A percentile compares a stretch with the other conserved stretches of the same genome.
phyloP scores from a whole-genome alignment of 495 filamentous ascomycete species.

The Penicillium desertorum region DNA sequence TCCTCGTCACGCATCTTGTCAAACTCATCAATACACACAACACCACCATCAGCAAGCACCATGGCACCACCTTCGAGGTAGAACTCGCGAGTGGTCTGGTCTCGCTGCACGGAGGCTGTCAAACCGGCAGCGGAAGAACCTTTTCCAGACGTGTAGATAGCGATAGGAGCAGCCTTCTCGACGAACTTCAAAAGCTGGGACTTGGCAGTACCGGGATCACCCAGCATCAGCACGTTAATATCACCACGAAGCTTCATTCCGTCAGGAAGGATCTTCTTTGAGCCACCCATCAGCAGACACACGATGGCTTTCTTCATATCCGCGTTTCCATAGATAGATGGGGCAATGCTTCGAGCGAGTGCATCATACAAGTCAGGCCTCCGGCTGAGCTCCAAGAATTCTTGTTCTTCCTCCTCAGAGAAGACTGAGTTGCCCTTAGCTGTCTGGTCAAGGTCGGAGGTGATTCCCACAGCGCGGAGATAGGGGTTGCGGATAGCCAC shows the following conservation, averaged over 20 bases:
- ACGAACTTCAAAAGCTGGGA: conserved; percentile 98
- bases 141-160: conserved; percentile 99
- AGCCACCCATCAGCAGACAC: conserved; percentile 90
- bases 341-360: conserved; percentile 90
- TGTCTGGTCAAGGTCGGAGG: conserved; percentile 84
- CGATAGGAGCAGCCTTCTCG: conserved; percentile 93
- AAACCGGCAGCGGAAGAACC: conserved; percentile 98
- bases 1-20: conserved; percentile 99
- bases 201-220: conserved; percentile 98
- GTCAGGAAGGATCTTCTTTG: conserved; percentile 97
- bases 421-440: conserved; percentile 83
- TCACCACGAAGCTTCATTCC: conserved; percentile 98
- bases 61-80: conserved; percentile 98
- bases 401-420: conserved; percentile 95
- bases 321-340: conserved; percentile 92
- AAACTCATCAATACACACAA: conserved; percentile 99
- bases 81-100: conserved; percentile 89
- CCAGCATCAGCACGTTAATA: conserved; percentile 95
- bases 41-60: conserved; percentile 96
- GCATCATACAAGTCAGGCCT: conserved; percentile 87
- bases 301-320: conserved; percentile 99
- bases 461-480: conserved; percentile 89
- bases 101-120: conserved; percentile 94
- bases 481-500: conserved; percentile 97
- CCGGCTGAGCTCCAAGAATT: conserved; percentile 90